Evolutionary conservation across 139 green algal genomes (phyloP).

Genomic region (Chlorella vulgaris): DNA sequence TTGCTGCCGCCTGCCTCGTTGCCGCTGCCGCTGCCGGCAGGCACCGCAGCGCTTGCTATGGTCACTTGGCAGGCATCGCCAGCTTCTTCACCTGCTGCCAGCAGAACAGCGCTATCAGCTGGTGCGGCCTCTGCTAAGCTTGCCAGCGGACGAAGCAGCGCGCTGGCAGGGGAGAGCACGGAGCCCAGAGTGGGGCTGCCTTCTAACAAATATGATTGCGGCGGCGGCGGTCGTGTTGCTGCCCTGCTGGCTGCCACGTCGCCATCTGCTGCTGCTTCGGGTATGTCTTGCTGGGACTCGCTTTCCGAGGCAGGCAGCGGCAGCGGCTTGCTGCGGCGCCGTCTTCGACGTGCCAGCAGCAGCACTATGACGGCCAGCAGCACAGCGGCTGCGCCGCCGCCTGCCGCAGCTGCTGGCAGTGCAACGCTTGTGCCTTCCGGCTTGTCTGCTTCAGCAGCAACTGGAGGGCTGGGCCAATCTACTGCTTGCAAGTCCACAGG

Average conservation of each 20-base stretch:
- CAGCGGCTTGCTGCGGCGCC: not conserved
- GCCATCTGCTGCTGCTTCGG: no score
- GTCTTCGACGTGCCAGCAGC: not conserved
- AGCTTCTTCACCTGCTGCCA: not conserved
- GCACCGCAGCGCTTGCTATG: not conserved
- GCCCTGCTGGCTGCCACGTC: not conserved
- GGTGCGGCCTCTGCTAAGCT: not conserved
- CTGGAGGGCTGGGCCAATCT: not conserved
- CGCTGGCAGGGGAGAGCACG: not conserved
- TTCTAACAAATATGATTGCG: not conserved
- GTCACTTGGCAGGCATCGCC: not conserved
- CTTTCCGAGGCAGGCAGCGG: not conserved
- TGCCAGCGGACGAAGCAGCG: not conserved
- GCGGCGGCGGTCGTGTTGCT: not conserved
- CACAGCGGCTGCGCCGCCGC: not conserved
- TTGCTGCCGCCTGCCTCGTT: not conserved
- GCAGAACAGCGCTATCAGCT: not conserved
- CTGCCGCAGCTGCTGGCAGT: not conserved
- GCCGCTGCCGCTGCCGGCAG: not conserved
- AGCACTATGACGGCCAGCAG: not conserved
- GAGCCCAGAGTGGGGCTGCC: constrained; percentile 4
- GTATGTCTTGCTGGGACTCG: no score
- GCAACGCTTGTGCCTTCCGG: not conserved
- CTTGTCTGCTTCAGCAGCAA: not conserved
- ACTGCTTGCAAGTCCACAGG: not conserved